These are phyloP conservation scores for Leishmania lainsoni DNA, from an alignment of 208 protist species.

Conservation along the genomic window DNA sequence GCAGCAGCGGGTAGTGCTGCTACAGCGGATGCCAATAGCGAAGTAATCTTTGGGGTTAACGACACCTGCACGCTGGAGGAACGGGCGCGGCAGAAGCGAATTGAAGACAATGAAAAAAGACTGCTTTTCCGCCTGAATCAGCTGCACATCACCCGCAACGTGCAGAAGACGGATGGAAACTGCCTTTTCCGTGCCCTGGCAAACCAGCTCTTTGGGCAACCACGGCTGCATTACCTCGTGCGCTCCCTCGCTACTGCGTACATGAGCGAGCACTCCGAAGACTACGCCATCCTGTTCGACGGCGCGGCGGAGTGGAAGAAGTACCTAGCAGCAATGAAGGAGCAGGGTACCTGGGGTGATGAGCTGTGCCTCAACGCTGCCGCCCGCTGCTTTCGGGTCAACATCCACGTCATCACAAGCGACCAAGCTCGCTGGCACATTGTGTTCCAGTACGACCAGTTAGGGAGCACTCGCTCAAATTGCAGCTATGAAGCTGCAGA, in stretches of 20 bases:
- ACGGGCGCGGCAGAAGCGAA: slow-evolving; percentile 53
- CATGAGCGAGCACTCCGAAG: slow-evolving; percentile 56
- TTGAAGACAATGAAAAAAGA: slow-evolving; percentile 46
- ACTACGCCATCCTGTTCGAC: slow-evolving; percentile 78
- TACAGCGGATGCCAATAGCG: neutral
- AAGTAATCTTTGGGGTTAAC: slow-evolving; percentile 75
- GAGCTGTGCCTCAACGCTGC: slow-evolving; percentile 87
- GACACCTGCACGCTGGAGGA: slow-evolving; percentile 69
- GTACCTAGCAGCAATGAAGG: slow-evolving; percentile 66
- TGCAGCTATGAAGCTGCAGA: neutral
- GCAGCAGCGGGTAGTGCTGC: neutral
- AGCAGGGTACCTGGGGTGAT: slow-evolving; percentile 76
- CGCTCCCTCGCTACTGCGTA: slow-evolving; percentile 67
- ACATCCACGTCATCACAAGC: slow-evolving; percentile 90
- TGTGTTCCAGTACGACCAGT: slow-evolving; percentile 74
- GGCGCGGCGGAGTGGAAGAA: slow-evolving; percentile 52
- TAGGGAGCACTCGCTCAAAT: slow-evolving; percentile 38
- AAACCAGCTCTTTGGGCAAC: slow-evolving; percentile 75
- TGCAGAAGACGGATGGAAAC: slow-evolving; percentile 76
- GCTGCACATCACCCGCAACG: slow-evolving; percentile 44
- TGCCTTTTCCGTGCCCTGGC: slow-evolving; percentile 81
- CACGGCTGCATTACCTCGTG: slow-evolving; percentile 57
- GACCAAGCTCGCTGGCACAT: slow-evolving; percentile 73
- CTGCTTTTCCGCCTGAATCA: slow-evolving; percentile 47
- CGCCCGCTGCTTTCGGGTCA: slow-evolving; percentile 79